Conservation (phyloP, 495 filamentous ascomycete genomes). For the Aspergillus cavernicola region DNA sequence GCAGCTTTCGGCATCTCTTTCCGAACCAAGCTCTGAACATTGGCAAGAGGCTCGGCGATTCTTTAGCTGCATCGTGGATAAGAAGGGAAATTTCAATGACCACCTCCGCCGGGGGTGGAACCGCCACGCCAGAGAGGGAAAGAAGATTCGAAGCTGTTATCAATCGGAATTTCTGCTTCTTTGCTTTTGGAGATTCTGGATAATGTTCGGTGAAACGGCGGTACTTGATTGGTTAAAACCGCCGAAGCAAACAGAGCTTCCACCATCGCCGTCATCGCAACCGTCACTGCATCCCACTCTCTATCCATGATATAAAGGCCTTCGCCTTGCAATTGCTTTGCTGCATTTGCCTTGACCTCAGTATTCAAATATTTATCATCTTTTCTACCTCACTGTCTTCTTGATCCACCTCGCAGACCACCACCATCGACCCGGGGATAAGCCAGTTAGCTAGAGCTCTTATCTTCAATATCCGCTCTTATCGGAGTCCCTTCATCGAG, state of each 20-base stretch:
- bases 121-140: conserved; percentile 5
- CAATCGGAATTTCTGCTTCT: conserved; percentile 1
- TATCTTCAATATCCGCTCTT: conserved; percentile 3
- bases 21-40: background rate
- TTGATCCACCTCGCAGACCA: background rate
- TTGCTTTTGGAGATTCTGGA: background rate
- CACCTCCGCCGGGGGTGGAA: conserved; percentile 1
- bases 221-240: conserved; percentile 18
- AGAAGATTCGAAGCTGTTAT: conserved; percentile 11
- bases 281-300: background rate
- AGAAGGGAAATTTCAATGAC: background rate
- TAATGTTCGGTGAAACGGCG: background rate
- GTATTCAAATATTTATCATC: background rate
- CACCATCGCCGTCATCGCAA: background rate
- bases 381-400: background rate
- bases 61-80: background rate
- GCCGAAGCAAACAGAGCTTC: conserved; percentile 13
- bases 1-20: conserved; percentile 1
- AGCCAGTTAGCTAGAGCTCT: no score
- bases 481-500: conserved; percentile 1
- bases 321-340: background rate
- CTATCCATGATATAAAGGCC: conserved; percentile 9
- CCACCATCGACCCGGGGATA: no score
- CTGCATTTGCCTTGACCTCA: background rate
- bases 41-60: background rate